These are phyloP conservation scores for Draba incana DNA, from an alignment of 345 rosid genomes.

Conservation along the genomic window DNA sequence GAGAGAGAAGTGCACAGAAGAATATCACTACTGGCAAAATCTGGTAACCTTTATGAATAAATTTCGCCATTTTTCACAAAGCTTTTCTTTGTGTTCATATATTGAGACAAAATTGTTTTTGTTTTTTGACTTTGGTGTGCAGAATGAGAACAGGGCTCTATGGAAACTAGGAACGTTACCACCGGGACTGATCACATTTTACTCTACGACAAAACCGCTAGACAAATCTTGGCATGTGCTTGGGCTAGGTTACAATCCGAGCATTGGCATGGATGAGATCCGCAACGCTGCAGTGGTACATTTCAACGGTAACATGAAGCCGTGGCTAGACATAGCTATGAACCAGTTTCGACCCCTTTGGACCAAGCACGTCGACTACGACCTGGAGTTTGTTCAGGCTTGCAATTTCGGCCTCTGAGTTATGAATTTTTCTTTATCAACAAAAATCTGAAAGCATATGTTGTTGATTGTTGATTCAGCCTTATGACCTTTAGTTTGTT, in stretches of 20 bases:
- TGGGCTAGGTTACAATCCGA: conserved; percentile 94
- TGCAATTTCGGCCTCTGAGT: conserved; percentile 85
- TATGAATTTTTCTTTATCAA: neutral
- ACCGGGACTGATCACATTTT: conserved; percentile 90
- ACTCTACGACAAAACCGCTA: conserved; percentile 91
- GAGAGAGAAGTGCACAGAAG: conserved; percentile 95
- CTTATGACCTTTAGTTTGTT: neutral
- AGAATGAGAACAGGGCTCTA: conserved; percentile 90
- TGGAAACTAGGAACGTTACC: conserved; percentile 97
- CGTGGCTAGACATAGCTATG: conserved; percentile 98
- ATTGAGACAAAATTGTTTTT: neutral
- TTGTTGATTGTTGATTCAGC: conserved; percentile 23
- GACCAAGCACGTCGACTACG: conserved; percentile 86
- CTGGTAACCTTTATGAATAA: conserved; percentile 51
- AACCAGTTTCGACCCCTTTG: conserved; percentile 89
- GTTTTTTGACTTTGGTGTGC: too few relatives aligned
- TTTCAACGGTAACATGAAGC: conserved; percentile 97
- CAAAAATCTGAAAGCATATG: conserved; percentile 18
- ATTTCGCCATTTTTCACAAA: neutral
- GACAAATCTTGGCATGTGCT: conserved; percentile 98
- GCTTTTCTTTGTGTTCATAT: neutral
- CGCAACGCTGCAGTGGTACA: conserved; percentile 91
- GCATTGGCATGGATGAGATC: conserved; percentile 93
- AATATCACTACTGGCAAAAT: conserved; percentile 98
- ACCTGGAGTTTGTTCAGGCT: conserved; percentile 83